Conservation (phyloP, 805 yeast species). For the Jamesozyma jinghongensis region DNA sequence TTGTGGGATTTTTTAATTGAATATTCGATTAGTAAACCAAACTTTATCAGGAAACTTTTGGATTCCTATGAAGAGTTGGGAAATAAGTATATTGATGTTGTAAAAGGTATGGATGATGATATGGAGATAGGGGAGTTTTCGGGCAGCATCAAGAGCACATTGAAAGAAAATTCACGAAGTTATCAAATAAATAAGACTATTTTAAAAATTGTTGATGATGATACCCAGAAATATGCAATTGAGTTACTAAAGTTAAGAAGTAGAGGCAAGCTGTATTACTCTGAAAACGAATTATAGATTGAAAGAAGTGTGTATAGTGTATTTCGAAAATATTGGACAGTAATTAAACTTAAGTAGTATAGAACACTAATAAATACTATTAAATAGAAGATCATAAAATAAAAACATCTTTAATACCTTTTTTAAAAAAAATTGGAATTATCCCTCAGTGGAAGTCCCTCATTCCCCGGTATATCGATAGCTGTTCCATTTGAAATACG, state of each 20-base stretch:
- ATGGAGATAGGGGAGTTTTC: slow-evolving; percentile 59
- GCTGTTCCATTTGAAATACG: not conserved
- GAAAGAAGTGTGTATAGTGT: not conserved
- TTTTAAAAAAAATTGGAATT: not conserved
- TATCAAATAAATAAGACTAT: slow-evolving; percentile 47
- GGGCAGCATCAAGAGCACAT: slow-evolving; percentile 49
- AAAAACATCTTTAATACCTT: too few relatives aligned
- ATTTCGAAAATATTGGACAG: too few relatives aligned
- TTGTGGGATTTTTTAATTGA: slow-evolving; percentile 70
- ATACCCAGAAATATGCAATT: slow-evolving; percentile 35
- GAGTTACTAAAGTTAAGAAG: slow-evolving; percentile 26
- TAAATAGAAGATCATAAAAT: too few relatives aligned
- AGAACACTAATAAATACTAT: too few relatives aligned
- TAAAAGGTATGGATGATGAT: slow-evolving; percentile 52
- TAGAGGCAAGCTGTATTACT: slow-evolving; percentile 22
- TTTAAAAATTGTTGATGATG: slow-evolving; percentile 43
- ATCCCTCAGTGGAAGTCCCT: not conserved
- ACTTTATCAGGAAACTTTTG: slow-evolving; percentile 66
- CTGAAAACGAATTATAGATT: not conserved
- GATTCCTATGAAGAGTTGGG: slow-evolving; percentile 56
- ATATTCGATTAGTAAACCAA: slow-evolving; percentile 61
- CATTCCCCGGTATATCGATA: not conserved
- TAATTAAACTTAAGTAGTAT: too few relatives aligned
- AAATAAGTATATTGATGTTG: slow-evolving; percentile 56
- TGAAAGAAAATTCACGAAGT: slow-evolving; percentile 52